These are phyloP conservation scores for Pichia sp. DNA, from an alignment of 1,139 yeast species.

Conservation along the genomic window DNA sequence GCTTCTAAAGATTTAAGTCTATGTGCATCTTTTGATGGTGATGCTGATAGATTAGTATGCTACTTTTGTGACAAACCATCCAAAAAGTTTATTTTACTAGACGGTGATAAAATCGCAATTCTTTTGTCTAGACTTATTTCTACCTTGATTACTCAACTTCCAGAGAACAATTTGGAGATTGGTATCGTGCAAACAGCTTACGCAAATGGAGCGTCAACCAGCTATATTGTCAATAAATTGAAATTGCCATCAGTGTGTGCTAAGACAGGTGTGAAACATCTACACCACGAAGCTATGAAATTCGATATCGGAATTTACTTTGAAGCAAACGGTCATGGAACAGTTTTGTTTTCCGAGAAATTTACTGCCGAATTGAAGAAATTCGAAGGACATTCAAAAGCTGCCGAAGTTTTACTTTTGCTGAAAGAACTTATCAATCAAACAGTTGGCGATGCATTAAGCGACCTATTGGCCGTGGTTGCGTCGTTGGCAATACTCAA, in stretches of 20 bases:
- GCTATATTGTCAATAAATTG: conserved; percentile 57
- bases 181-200: conserved; percentile 98
- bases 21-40: conserved; percentile 92
- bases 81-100: conserved; percentile 61
- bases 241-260: conserved; percentile 82
- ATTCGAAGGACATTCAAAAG: conserved; percentile 27
- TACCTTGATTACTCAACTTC: conserved; percentile 19
- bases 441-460: conserved; percentile 95
- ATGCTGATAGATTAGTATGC: conserved; percentile 91
- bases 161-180: conserved; percentile 38
- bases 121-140: conserved; percentile 53
- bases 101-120: conserved; percentile 93
- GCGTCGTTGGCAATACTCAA: conserved; percentile 47
- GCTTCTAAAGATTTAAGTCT: conserved; percentile 38
- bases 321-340: conserved; percentile 99
- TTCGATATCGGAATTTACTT: conserved; percentile 92
- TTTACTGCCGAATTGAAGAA: conserved; percentile 37
- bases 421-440: conserved; percentile 69
- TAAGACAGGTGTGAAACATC: conserved; percentile 93
- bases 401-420: conserved; percentile 32
- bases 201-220: conserved; percentile 90
- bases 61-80: conserved; percentile 51
- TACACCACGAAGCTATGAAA: conserved; percentile 78
- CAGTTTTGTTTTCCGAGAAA: conserved; percentile 71
- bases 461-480: conserved; percentile 78